Evolutionary conservation across 805 yeast species (phyloP).

Genomic region (Nadsonia fulvescens): DNA sequence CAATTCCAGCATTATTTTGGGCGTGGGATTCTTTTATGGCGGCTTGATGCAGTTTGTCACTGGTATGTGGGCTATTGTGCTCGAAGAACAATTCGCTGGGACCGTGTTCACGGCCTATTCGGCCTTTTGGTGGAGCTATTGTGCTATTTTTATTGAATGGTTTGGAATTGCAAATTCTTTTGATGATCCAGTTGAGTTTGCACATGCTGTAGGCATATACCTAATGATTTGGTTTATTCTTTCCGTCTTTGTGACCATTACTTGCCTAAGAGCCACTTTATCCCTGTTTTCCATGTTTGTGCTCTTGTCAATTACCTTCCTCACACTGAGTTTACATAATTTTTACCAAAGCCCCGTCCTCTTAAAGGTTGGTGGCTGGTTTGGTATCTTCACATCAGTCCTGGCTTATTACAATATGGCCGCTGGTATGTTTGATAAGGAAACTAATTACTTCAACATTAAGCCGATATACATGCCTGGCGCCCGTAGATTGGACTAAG

Average conservation of each 20-base stretch:
- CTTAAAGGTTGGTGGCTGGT: constrained; percentile 48
- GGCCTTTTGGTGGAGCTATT: constrained; percentile 51
- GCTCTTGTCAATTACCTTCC: constrained; percentile 32
- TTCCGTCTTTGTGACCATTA: constrained; percentile 31
- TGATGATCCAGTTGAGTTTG: constrained; percentile 12
- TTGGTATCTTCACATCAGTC: constrained; percentile 38
- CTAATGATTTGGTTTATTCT: constrained; percentile 45
- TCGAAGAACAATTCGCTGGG: constrained; percentile 48
- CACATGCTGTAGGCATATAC: constrained; percentile 40
- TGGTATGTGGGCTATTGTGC: constrained; percentile 47
- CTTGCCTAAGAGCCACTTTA: constrained; percentile 46
- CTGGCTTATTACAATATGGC: constrained; percentile 47
- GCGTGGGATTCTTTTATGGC: constrained; percentile 43
- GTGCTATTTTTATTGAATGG: constrained; percentile 33
- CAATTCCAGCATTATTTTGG: constrained; percentile 36
- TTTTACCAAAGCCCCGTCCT: too few species aligned
- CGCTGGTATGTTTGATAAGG: constrained; percentile 47
- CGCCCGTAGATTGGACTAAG: constrained; percentile 7
- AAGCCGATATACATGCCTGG: constrained; percentile 34
- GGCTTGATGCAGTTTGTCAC: constrained; percentile 41
- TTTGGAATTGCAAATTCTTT: constrained; percentile 32
- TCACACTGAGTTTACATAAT: too few species aligned
- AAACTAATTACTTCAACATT: constrained; percentile 35
- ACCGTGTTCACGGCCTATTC: constrained; percentile 28
- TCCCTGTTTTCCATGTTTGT: constrained; percentile 41